Evolutionary conservation across 148 eudicot species (phyloP), one percentile per base, ranked within the genome.

Genomic region (Chenopodium berlandieri): DNA sequence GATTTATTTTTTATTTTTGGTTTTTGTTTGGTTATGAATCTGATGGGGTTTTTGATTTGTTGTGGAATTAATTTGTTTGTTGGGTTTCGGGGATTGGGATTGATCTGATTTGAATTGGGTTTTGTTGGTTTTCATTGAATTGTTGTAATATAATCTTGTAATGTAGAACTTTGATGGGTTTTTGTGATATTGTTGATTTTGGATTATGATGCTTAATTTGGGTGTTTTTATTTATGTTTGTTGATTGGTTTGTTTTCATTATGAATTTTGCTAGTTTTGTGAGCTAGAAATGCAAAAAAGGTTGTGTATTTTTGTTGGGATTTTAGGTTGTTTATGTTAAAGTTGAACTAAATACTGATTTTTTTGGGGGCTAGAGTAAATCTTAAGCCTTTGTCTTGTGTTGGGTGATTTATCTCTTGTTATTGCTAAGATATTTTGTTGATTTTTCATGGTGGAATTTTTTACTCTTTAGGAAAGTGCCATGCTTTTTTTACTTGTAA

Each of bases 281-380:
- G 65, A 68, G 69, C 17, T 66, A 9, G 12, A 81, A 66, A 5
- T 34, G 32, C 68, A 12, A 11, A 47, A 63, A 22, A 12, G 7
- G 34, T 34, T 40, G 32, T 13, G 34, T 63, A 9, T 22, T 31
- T 63, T 73, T 73, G 77, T 37, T 31, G 23, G 46, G 17, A 16
- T 48, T 37, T 9, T 27, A 19, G 34, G 68, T 50, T 52, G 73
- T 47, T 75, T 30, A 66, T 69, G 44, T 40, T 40, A 40, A 5
- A 40, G 44, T 40, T 40, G 71, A 80, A 80, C 25, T 30, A 11
- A 73, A 73, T 72, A n/a, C 12, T 62, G 62, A 50, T 52, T 70
- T 13, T 13, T 66, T 4, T 63, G 63, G 13, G 44, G 17, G 2
- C 0, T 4, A 12, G 1, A 27, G 9, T 27, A 23, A 78, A 58